These are phyloP conservation scores for Adansonia rubrostipa DNA, from an alignment of 441 rosid species.

Conservation along the genomic window DNA sequence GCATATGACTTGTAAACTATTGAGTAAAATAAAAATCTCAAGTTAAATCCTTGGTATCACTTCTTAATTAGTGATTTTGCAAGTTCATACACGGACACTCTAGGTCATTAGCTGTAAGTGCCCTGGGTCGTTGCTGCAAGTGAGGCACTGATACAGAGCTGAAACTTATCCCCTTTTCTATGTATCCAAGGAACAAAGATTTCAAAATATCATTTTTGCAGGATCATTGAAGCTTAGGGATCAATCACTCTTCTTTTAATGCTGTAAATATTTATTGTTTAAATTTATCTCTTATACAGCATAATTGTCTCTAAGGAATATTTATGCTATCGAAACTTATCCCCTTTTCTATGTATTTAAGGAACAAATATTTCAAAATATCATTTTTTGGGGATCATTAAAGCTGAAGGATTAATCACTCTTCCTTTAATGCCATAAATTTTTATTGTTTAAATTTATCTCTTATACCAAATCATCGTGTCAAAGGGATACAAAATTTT, in stretches of 20 bases:
- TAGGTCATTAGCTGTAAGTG: neutral
- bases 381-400: neutral
- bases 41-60: neutral
- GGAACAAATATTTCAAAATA: neutral
- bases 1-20: neutral
- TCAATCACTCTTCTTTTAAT: no score
- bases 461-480: neutral
- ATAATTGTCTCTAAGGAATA: neutral
- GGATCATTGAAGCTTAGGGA: neutral
- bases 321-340: neutral
- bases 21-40: neutral
- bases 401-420: neutral
- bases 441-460: neutral
- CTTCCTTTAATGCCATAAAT: no score
- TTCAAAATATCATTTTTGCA: neutral
- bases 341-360: neutral
- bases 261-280: neutral
- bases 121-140: no score
- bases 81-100: neutral
- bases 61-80: constrained; percentile 5
- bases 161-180: neutral
- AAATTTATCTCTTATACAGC: neutral
- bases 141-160: neutral
- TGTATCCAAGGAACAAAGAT: neutral
- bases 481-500: neutral